Base-by-base conservation (phyloP, 805 yeast genomes). In the Lipomyces orientalis region DNA sequence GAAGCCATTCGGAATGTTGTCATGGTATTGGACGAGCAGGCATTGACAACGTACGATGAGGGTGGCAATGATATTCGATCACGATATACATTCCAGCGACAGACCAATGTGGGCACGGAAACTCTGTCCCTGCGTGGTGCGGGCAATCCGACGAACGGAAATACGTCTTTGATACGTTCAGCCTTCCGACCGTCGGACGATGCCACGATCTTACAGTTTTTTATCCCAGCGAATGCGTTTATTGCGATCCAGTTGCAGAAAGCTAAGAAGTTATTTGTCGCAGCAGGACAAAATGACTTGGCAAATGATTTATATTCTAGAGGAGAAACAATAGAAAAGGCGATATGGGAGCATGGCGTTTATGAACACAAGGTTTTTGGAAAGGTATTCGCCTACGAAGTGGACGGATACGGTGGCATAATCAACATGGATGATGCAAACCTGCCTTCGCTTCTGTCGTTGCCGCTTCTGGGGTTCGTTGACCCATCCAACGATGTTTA, bases 141-240 rank as follows among this genome's bases (percentile, higher is more conserved):
- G 0, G 97, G 97, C 1, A 90, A 91, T 75, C 97, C 97, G 0
- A 93, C 90, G 0, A 88, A 88, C 67, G 83, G 75, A 64, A 86
- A 84, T 51, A 88, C 91, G 0, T 93, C 94, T 0, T 80, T 91
- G 68, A 80, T 91, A n/a, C 81, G 96, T 60, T 88, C 93, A 4
- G 93, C 96, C 0, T 91, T 91, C 76, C 80, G 97, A 72, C 97
- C 97, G 8, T 88, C 94, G 22, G 97, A 91, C 76, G 97, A 91
- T 78, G 91, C 96, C 0, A 86, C 92, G 54, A 85, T 88, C n/a
- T 84, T 84, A 68, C 97, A 90, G 76, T 87, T 88, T 66, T 90
- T 92, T 76, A 85, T 93, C 56, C 97, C 97, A 0, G 97, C 92
- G 1, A 92, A 92, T 75, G 91, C 93, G 0, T 93, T 89, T 71